A percentile compares a stretch with the other conserved stretches of the same genome.
phyloP scores from a whole-genome alignment of 2,329 filamentous ascomycete species.

The Pseudogymnoascus sp. region DNA sequence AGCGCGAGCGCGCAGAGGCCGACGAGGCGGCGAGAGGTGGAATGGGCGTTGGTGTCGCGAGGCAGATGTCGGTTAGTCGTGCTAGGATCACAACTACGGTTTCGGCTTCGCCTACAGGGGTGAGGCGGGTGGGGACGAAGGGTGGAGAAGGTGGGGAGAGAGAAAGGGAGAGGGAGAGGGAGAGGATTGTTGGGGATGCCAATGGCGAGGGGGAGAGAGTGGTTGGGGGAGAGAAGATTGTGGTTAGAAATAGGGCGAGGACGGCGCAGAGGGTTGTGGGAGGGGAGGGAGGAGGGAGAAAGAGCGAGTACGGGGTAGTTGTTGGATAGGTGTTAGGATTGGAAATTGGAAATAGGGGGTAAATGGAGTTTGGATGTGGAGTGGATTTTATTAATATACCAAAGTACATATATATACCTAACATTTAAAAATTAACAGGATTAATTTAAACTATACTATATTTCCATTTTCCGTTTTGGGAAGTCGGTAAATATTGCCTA shows the following conservation, averaged over 20 bases:
- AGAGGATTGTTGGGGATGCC: neutral
- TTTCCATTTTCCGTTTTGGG: neutral
- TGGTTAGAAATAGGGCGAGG: neutral
- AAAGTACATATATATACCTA: neutral
- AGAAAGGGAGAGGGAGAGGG: neutral
- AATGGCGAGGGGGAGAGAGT: conserved; percentile 3
- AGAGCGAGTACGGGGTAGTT: neutral
- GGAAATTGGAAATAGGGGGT: too few relatives aligned
- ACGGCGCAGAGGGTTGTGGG: neutral
- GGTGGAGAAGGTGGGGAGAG: neutral
- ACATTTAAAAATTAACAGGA: neutral
- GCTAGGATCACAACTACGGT: neutral
- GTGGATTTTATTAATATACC: neutral
- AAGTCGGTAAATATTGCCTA: neutral
- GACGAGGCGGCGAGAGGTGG: neutral
- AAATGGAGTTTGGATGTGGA: neutral
- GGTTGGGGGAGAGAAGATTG: neutral
- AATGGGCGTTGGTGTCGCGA: neutral
- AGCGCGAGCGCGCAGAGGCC: neutral
- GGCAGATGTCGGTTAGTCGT: neutral
- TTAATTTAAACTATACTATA: neutral
- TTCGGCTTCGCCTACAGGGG: neutral
- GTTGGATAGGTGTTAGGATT: neutral
- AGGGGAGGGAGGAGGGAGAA: neutral
- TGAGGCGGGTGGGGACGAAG: neutral